Evolutionary conservation across 2,329 filamentous ascomycete species (phyloP).

Genomic region (Xylaria sp.): DNA sequence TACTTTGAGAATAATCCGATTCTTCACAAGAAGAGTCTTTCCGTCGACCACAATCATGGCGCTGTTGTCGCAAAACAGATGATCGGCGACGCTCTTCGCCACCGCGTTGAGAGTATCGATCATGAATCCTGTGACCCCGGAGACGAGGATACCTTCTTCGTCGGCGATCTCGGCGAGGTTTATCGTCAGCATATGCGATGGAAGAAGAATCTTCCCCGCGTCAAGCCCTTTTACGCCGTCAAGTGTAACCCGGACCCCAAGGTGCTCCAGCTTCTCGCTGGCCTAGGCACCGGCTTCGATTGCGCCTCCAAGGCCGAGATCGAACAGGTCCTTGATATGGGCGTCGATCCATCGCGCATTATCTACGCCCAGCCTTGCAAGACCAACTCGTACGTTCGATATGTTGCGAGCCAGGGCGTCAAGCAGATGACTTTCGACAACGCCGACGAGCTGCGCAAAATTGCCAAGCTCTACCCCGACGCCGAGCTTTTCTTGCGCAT

Average conservation of each 20-base stretch:
- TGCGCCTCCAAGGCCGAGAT: conserved; percentile 98
- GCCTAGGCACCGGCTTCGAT: conserved; percentile 94
- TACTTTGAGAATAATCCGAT: conserved; percentile 60
- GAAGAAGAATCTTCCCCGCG: conserved; percentile 91
- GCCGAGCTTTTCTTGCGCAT: conserved; percentile 96
- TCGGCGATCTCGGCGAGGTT: conserved; percentile 96
- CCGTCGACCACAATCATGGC: conserved; percentile 56
- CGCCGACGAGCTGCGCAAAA: conserved; percentile 96
- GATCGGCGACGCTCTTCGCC: conserved; percentile 87
- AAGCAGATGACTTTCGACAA: conserved; percentile 99
- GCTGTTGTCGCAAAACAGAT: conserved; percentile 75
- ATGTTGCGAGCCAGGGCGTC: conserved; percentile 84
- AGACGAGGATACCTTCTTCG: conserved; percentile 98
- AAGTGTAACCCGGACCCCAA: conserved; percentile 98
- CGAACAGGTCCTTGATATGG: conserved; percentile 85
- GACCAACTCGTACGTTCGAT: conserved; percentile 97
- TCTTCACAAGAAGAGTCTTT: conserved; percentile 52
- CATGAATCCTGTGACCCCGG: conserved; percentile 88
- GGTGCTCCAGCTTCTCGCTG: conserved; percentile 87
- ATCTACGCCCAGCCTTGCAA: conserved; percentile 99
- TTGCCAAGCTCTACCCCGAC: conserved; percentile 87
- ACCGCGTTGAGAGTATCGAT: conserved; percentile 85
- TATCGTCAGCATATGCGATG: conserved; percentile 98
- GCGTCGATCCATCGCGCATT: conserved; percentile 87
- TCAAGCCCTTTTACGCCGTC: conserved; percentile 99